Conservation (phyloP, 805 yeast species). For the Wickerhamiella kurtzmanii region DNA sequence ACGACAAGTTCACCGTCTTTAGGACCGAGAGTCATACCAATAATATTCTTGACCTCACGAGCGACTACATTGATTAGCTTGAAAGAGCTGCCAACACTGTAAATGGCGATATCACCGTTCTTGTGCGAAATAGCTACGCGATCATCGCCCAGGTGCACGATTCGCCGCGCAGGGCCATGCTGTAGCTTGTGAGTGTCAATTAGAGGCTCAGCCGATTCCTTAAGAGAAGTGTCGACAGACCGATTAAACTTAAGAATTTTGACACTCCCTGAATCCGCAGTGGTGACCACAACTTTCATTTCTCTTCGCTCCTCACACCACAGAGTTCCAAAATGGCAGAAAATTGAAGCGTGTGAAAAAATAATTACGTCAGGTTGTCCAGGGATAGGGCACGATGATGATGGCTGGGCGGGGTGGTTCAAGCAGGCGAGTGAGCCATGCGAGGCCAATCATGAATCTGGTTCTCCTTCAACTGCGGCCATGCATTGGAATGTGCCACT, state of each 20-base stretch:
- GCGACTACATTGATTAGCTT: slow-evolving; percentile 7
- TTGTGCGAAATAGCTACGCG: slow-evolving; percentile 19
- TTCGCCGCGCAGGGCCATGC: slow-evolving; percentile 15
- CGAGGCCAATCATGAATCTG: no score
- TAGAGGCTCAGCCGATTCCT: slow-evolving; percentile 51
- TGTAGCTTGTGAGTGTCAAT: slow-evolving; percentile 29
- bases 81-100: slow-evolving; percentile 13
- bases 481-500: slow-evolving; percentile 80
- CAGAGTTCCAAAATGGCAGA: no score
- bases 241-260: slow-evolving; percentile 43
- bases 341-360: not conserved
- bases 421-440: no score
- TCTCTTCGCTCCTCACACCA: no score
- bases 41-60: not conserved
- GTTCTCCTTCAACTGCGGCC: slow-evolving; percentile 59
- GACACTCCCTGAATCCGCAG: slow-evolving; percentile 39
- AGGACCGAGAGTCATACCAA: slow-evolving; percentile 5
- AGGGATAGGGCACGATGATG: not conserved
- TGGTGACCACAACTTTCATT: slow-evolving; percentile 40
- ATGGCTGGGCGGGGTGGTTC: no score
- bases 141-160: slow-evolving; percentile 5
- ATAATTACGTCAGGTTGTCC: not conserved
- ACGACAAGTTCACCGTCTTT: slow-evolving; percentile 10
- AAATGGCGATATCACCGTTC: slow-evolving; percentile 18
- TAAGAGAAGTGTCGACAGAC: slow-evolving; percentile 59